A percentile compares a stretch with the other conserved stretches of the same genome.
Conservation (phyloP, 2,329 filamentous ascomycete species). For the Talaromyces sp. region DNA sequence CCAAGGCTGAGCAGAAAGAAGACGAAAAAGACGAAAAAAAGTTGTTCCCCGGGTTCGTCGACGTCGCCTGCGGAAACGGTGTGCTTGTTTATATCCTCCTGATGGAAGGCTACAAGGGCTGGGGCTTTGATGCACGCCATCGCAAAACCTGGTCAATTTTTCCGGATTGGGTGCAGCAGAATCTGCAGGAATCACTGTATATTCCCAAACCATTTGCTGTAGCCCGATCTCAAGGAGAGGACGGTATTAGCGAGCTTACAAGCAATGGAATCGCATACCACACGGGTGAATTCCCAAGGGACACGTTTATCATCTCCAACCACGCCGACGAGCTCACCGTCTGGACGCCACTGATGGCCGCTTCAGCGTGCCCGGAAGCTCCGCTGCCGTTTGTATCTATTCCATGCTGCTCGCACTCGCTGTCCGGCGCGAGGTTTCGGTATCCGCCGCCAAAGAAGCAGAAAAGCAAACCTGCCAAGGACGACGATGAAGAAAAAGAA, state of each 20-base stretch:
- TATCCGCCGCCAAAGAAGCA: constrained; percentile 37
- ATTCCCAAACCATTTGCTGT: constrained; percentile 50
- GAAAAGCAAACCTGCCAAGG: constrained; percentile 13
- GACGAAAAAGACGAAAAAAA: neutral
- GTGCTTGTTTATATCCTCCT: constrained; percentile 79
- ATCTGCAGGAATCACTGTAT: constrained; percentile 57
- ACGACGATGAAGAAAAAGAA: constrained; percentile 15
- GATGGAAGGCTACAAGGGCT: constrained; percentile 75
- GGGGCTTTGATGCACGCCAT: constrained; percentile 84
- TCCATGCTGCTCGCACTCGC: constrained; percentile 87
- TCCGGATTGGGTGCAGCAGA: constrained; percentile 42
- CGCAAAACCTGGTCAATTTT: constrained; percentile 84
- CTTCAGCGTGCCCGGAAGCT: constrained; percentile 50
- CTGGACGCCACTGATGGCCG: constrained; percentile 88
- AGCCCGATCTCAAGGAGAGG: constrained; percentile 2
- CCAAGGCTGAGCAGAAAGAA: constrained; percentile 15
- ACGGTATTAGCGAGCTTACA: constrained; percentile 1
- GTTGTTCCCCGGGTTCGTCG: constrained; percentile 81
- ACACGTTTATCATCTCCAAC: constrained; percentile 92
- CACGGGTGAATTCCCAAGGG: constrained; percentile 62
- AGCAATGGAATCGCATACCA: constrained; percentile 20
- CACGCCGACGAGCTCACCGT: constrained; percentile 94
- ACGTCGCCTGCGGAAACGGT: constrained; percentile 94
- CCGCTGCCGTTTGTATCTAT: constrained; percentile 83
- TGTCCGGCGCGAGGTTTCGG: constrained; percentile 70